A percentile compares a stretch with the other conserved stretches of the same genome.
phyloP scores from a whole-genome alignment of 192 early-diverging fungal genomes.

The Thamnidium elegans region DNA sequence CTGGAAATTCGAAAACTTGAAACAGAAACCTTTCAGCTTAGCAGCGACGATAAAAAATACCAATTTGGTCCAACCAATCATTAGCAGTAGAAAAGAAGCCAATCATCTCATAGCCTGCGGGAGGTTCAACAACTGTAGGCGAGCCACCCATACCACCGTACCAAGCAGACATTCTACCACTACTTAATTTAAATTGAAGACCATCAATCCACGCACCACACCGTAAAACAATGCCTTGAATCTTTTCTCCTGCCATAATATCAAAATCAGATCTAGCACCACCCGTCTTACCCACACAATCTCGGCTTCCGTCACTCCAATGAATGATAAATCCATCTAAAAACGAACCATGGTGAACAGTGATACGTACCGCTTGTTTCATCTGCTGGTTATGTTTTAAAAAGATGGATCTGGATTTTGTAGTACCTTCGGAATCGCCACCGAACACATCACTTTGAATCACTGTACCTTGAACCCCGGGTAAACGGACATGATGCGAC shows the following conservation, averaged over 20 bases:
- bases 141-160: conserved; percentile 52
- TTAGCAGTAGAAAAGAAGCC: conserved; percentile 55
- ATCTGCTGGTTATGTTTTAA: conserved; percentile 6
- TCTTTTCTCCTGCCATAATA: conserved; percentile 46
- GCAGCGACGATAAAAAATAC: conserved; percentile 42
- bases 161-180: conserved; percentile 54
- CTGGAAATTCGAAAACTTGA: neutral
- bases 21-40: neutral
- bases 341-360: conserved; percentile 42
- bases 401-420: conserved; percentile 8
- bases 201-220: conserved; percentile 65
- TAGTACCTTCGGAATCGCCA: neutral
- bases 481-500: conserved; percentile 8
- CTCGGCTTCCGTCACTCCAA: conserved; percentile 42
- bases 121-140: conserved; percentile 43
- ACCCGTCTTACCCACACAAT: conserved; percentile 40
- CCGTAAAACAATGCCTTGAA: conserved; percentile 46
- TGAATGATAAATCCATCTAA: conserved; percentile 52
- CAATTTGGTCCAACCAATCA: conserved; percentile 51
- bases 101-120: conserved; percentile 49
- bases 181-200: conserved; percentile 49
- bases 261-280: conserved; percentile 35
- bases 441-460: conserved; percentile 25
- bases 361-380: conserved; percentile 17
- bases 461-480: conserved; percentile 5